Percentiles rank a stretch among this genome's conserved stretches.
phyloP scores from a whole-genome alignment of 2,329 filamentous ascomycete species.

The Rhynchosporium agropyri region DNA sequence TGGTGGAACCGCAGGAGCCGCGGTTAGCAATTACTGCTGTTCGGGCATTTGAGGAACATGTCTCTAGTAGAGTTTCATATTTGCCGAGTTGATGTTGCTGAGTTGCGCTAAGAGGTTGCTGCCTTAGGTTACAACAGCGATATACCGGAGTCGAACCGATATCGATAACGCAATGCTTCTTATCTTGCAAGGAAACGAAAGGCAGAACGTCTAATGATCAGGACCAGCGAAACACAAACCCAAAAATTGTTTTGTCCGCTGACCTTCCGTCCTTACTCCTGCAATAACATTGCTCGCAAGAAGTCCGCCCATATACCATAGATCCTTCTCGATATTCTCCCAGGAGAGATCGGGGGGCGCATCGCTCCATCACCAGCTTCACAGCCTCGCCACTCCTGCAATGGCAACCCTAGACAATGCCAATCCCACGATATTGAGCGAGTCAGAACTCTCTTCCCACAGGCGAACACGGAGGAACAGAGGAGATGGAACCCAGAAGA shows the following conservation, averaged over 20 bases:
- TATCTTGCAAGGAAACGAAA: background rate
- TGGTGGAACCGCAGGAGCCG: background rate
- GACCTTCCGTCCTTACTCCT: background rate
- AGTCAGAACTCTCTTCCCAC: conserved; percentile 84
- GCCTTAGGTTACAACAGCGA: background rate
- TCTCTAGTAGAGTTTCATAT: background rate
- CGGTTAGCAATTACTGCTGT: background rate
- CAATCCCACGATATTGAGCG: conserved; percentile 90
- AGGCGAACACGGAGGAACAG: conserved; percentile 55
- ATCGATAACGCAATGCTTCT: background rate
- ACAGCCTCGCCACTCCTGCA: conserved; percentile 3
- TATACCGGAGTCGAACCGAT: background rate
- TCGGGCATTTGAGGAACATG: background rate
- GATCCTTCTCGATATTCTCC: background rate
- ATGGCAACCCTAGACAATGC: conserved; percentile 63
- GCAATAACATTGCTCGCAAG: background rate
- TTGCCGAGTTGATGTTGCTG: background rate
- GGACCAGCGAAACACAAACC: background rate
- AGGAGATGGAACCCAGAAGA: conserved; percentile 45
- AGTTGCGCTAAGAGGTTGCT: background rate
- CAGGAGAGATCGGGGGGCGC: no score
- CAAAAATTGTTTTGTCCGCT: no score
- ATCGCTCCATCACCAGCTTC: no score
- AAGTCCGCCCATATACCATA: background rate
- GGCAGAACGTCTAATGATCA: background rate